These are phyloP conservation scores for Fulvia fulva DNA, from an alignment of 2,329 filamentous ascomycete species.

Conservation along the genomic window DNA sequence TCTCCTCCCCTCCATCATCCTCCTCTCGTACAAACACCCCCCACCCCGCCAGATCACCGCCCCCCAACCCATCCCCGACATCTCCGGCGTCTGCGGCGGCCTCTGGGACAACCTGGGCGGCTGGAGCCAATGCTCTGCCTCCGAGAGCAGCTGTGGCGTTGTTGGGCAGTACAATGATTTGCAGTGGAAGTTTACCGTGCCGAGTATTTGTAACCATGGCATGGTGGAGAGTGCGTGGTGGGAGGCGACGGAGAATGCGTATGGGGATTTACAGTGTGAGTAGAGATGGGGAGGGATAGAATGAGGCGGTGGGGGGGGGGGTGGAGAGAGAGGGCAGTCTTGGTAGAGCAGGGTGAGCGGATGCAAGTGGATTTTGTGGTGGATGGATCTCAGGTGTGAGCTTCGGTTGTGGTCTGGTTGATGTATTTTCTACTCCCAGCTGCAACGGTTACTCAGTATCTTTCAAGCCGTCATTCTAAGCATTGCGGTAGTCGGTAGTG, in stretches of 20 bases:
- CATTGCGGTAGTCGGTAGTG: too few species aligned
- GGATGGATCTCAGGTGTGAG: too few species aligned
- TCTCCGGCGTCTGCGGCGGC: not conserved
- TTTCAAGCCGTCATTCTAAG: too few species aligned
- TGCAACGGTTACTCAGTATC: too few species aligned
- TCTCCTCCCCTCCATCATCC: not conserved
- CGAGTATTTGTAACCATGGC: not conserved
- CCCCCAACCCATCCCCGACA: constrained; percentile 1
- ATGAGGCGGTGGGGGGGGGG: too few species aligned
- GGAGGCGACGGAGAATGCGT: constrained; percentile 2
- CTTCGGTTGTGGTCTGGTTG: too few species aligned
- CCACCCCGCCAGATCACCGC: not conserved
- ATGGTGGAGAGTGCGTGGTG: constrained; percentile 3
- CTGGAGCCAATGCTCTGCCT: not conserved
- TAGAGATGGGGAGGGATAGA: too few species aligned
- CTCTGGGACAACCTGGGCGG: not conserved
- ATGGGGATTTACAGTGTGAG: not conserved
- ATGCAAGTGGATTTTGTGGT: too few species aligned
- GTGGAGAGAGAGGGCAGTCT: too few species aligned
- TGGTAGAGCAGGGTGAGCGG: too few species aligned
- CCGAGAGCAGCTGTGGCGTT: not conserved
- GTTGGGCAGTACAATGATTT: not conserved
- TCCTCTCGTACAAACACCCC: not conserved
- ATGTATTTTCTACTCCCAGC: too few species aligned
- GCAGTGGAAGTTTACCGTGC: not conserved